Base-by-base conservation (phyloP, 2,329 filamentous ascomycete species). In the Coniochaeta hoffmannii region DNA sequence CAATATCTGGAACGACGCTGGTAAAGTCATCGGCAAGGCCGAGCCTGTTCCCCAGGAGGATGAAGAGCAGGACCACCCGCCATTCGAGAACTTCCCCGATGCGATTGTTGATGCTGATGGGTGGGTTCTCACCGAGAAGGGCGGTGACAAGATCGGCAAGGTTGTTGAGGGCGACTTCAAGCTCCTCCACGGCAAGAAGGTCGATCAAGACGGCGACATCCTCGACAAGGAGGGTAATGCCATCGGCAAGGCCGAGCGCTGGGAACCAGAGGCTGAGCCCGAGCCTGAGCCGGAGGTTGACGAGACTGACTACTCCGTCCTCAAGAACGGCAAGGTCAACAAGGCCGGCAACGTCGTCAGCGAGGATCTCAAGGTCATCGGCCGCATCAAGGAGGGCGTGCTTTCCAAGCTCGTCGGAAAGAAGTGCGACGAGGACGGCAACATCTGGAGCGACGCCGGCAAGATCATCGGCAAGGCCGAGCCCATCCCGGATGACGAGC, bases 391-490 rank as follows among this genome's bases (percentile, higher is more conserved):
- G 32, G 79, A 86, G 61, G 87, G 87, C 35, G 80, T 85, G 15
- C 62, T 82, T 17, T 81, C 85, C 68, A 76, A 86, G 59, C 76
- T 89, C 6, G 68, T 85, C 31, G 85, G 85, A 62, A 82, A 80
- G 63, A 80, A 81, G 64, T 74, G 83, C 32, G 86, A 89, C 59
- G 82, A 81, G 54, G 71, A 87, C 34, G 87, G 87, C 46, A 76
- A 86, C 60, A 85, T 90, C 71, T 89, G 83, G 82, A 85, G 85
- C 64, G 85, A 89, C 58, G 75, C 76, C 6, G 87, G 87, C 58
- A 81, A 88, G 66, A 75, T 87, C 35, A 79, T 89, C 53, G 87
- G 87, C 30, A 80, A 80, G 54, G 83, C 79, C 44, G 85, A 89
- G 69, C 79, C 86, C 12, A 79, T 87, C 57, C 79, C 85, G 3